Evolutionary conservation across 305 asterid genomes (phyloP).

Genomic region (Fraxinus velutina): DNA sequence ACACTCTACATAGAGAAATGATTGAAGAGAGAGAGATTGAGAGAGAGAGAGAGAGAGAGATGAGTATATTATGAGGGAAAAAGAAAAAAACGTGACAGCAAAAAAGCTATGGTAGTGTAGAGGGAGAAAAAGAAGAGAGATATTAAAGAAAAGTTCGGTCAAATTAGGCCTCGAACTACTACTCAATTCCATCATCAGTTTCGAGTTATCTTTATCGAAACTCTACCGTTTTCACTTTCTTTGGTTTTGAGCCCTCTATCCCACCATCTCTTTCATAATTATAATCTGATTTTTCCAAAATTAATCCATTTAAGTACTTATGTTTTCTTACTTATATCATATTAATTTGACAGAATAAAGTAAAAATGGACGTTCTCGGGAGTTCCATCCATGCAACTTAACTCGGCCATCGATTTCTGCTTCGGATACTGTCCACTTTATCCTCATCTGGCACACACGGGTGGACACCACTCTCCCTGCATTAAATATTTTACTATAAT

Average conservation of each 20-base stretch:
- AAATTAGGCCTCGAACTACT: slow-evolving; percentile 90
- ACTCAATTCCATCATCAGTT: slow-evolving; percentile 57
- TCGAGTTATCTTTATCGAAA: slow-evolving; percentile 82
- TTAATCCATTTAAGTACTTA: neutral
- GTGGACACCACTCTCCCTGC: slow-evolving; percentile 25
- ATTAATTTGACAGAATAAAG: neutral
- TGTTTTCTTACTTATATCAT: neutral
- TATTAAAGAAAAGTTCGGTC: slow-evolving; percentile 74
- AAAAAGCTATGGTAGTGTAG: slow-evolving; percentile 57
- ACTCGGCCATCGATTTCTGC: slow-evolving; percentile 40
- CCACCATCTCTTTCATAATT: neutral
- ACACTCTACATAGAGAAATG: neutral
- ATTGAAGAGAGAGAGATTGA: slow-evolving; percentile 12
- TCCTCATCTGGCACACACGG: slow-evolving; percentile 68
- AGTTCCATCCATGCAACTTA: slow-evolving; percentile 38
- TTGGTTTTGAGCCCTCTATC: slow-evolving; percentile 23
- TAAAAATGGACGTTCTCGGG: slow-evolving; percentile 18
- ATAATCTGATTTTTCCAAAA: neutral
- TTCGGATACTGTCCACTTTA: slow-evolving; percentile 27
- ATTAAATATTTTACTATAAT: neutral
- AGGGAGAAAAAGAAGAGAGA: slow-evolving; percentile 54
- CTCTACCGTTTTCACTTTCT: slow-evolving; percentile 42
- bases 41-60: slow-evolving; percentile 32
- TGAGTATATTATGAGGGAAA: slow-evolving; percentile 27
- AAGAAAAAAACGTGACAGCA: slow-evolving; percentile 64